Base-by-base conservation (phyloP, 257 asterid species). In the Verbena officinalis region DNA sequence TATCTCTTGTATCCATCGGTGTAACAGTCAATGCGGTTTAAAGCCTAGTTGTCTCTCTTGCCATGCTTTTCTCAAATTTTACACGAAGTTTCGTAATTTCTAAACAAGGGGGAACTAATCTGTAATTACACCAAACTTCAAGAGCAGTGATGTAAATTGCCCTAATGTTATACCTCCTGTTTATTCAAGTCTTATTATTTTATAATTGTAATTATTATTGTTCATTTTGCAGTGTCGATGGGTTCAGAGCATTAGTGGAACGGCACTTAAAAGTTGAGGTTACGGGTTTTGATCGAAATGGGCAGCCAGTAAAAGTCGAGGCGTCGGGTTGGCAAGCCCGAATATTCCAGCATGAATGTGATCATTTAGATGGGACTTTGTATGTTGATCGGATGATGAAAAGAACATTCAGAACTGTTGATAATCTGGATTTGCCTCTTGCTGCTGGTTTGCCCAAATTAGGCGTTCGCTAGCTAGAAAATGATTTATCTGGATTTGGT, bases 291-390 rank as follows among this genome's bases (percentile, higher is more conserved):
- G 90, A 83, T 65, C 84, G 79, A 75, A 24, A 75, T 69, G 97
- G 97, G 8, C 75, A 74, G 71, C 76, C 82, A n/a, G 69, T 93
- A 55, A 84, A 82, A 81, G 72, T 87, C 13, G 73, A 84, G 55
- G 99, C 99, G 75, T 75, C 90, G 7, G 99, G 99, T 15, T 93
- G 99, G 99, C 97, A 93, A 65, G 97, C 99, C 17, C 91, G 99
- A 4, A 86, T 93, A 2, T 81, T 90, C 52, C 99, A 93, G 84
- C 97, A 93, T 5, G 97, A 93, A 59, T 90, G 78, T 24, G 99
- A 93, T 73, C 99, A 93, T 80, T 79, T 93, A 16, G 90, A 86
- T 0, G 99, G 97, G 16, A 90, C 87, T 14, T 69, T 93, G 31
- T 93, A 87, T 40, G 97, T 90, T 3, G 97, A 93, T 72, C 81